Percentiles rank a stretch among this genome's conserved stretches.
phyloP scores from a whole-genome alignment of 805 yeast species.

The Metahyphopichia silvanorum region DNA sequence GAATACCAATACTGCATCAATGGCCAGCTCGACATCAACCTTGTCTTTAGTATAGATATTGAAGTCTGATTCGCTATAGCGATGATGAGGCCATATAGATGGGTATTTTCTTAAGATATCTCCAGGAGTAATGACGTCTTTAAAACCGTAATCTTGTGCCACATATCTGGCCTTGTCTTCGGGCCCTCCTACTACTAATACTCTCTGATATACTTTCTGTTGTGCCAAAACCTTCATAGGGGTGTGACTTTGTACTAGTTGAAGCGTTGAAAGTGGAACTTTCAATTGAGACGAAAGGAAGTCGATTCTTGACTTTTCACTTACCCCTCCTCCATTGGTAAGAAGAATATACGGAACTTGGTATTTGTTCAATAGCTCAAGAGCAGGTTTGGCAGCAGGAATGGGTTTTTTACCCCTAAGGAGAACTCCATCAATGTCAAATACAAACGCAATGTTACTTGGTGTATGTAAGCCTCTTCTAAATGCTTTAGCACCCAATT shows the following conservation, averaged over 20 bases:
- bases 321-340: constrained; percentile 88
- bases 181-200: constrained; percentile 83
- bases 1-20: constrained; percentile 80
- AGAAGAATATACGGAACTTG: constrained; percentile 76
- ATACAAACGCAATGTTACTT: constrained; percentile 29
- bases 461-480: too few species aligned
- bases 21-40: constrained; percentile 31
- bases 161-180: constrained; percentile 66
- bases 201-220: constrained; percentile 47
- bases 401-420: constrained; percentile 70
- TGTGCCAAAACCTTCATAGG: constrained; percentile 65
- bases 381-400: constrained; percentile 60
- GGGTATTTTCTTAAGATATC: constrained; percentile 64
- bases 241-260: constrained; percentile 83
- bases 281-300: constrained; percentile 47
- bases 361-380: constrained; percentile 47
- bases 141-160: constrained; percentile 74
- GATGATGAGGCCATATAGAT: constrained; percentile 67
- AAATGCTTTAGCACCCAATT: too few species aligned
- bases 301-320: constrained; percentile 53
- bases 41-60: constrained; percentile 36
- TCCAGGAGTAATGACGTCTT: constrained; percentile 67
- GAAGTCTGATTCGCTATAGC: constrained; percentile 44
- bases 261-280: constrained; percentile 49
- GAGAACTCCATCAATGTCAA: constrained; percentile 82